Evolutionary conservation across 129 eudicot genomes (phyloP), one percentile per base, ranked within the genome.

Genomic region (Calendula officinalis): DNA sequence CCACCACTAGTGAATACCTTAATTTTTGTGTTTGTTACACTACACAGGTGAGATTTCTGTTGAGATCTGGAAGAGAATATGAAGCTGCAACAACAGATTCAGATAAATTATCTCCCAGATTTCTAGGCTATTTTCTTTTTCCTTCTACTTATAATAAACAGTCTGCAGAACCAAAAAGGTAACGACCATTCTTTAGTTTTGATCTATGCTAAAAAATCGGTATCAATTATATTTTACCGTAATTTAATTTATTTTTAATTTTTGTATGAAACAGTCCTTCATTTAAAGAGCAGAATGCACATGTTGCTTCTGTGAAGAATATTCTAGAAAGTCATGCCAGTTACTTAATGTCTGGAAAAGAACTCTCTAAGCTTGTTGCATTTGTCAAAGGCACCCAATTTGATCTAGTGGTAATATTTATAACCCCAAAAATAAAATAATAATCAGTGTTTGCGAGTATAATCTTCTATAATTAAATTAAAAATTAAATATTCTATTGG

Each of bases 341-440:
- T 78, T 85, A 81, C 71, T 74, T 92, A 60, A 92, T 92, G 99
- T 88, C 96, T 22, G 99, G 95, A 55, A 92, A 92, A 74, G 99
- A 92, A 83, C 92, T 92, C 50, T 85, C 99, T 13, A 88, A 92
- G 85, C 89, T 92, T 67, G 96, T 92, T 73, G 96, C 99, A 36
- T 92, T 92, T 85, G 99, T 92, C 68, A 92, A 92, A 74, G 99
- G 99, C 82, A 92, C 96, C 78, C 99, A 92, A 67, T 88, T 92
- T 78, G 99, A 92, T 81, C 80, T 92, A 50, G 96, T 85, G 99
- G 99, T 92, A 71, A 57, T 84, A 39, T 8, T n/a, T 6, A 65
- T 49, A 16, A 30, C 14, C 43, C 6, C 9, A 45, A 47, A 12
- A 60, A 33, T 2, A 16, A 5, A 30, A 22, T 22, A 22, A 22